Conservation (phyloP, 1,284 basidiomycete species). For the Sanguinoderma infundibulare region DNA sequence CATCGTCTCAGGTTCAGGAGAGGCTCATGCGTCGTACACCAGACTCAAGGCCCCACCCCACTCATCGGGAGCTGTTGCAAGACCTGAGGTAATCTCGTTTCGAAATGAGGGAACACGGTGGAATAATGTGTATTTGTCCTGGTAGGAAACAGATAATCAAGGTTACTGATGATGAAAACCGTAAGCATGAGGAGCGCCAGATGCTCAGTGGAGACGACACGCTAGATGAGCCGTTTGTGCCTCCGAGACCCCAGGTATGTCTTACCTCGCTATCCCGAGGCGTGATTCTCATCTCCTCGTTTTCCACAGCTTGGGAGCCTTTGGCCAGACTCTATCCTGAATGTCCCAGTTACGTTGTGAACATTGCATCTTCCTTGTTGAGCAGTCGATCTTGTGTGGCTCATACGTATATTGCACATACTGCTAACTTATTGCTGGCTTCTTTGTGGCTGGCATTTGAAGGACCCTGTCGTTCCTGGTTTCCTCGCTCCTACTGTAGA, state of each 20-base stretch:
- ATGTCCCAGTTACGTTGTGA: conserved; percentile 10
- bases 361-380: too few relatives aligned
- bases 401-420: not conserved
- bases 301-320: conserved; percentile 18
- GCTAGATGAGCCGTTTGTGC: not conserved
- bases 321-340: conserved; percentile 6
- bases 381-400: too few relatives aligned
- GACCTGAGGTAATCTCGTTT: not conserved
- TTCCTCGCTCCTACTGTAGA: not conserved
- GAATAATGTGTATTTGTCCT: too few relatives aligned
- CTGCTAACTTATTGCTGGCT: not conserved
- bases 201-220: not conserved
- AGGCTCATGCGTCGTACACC: not conserved
- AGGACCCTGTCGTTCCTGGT: not conserved
- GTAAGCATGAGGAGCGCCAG: not conserved
- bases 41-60: not conserved
- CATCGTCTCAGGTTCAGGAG: not conserved
- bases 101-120: too few relatives aligned
- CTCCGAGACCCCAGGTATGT: conserved; percentile 20
- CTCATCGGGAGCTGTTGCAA: conserved; percentile 3
- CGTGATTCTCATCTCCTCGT: not conserved
- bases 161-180: not conserved
- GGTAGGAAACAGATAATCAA: not conserved
- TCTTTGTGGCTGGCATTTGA: too few relatives aligned
- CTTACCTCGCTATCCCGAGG: not conserved